Conservation (phyloP, 495 filamentous ascomycete genomes). For the Aspergillus campestris region DNA sequence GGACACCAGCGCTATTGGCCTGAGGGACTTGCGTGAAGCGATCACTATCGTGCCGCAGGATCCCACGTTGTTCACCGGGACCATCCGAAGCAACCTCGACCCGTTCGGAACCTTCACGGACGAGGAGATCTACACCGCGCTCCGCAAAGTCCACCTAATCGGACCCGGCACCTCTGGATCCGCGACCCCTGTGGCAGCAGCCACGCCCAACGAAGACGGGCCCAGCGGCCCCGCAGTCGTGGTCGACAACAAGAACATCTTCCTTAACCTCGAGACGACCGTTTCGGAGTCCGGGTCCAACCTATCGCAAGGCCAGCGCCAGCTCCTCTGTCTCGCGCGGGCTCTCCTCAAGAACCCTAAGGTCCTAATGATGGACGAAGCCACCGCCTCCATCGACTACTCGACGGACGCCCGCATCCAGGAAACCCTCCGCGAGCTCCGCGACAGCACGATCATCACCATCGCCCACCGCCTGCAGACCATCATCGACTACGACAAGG, state of each 20-base stretch:
- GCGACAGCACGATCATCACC: constrained; percentile 84
- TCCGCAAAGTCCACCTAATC: constrained; percentile 88
- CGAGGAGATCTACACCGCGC: constrained; percentile 78
- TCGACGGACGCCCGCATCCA: constrained; percentile 94
- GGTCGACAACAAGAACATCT: constrained; percentile 82
- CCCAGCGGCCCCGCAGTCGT: constrained; percentile 18
- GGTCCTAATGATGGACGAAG: constrained; percentile 98
- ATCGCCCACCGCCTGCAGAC: constrained; percentile 97
- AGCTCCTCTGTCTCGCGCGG: constrained; percentile 90
- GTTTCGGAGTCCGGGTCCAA: constrained; percentile 92
- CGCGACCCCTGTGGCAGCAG: constrained; percentile 33
- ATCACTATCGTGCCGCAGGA: constrained; percentile 99
- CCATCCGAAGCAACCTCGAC: constrained; percentile 90
- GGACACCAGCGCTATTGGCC: constrained; percentile 79
- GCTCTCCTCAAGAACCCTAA: constrained; percentile 86
- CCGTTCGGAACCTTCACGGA: constrained; percentile 89
- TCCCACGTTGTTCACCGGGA: constrained; percentile 93
- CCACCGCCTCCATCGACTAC: constrained; percentile 97
- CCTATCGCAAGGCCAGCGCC: constrained; percentile 91
- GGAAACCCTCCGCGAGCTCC: constrained; percentile 80
- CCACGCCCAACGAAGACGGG: constrained; percentile 22
- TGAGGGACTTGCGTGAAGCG: constrained; percentile 82
- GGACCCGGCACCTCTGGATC: constrained; percentile 45
- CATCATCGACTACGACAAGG: constrained; percentile 96
- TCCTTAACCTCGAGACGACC: constrained; percentile 74